phyloP scores from a whole-genome alignment of 2,329 filamentous ascomycete species.

The Thielaviopsis punctulata region DNA sequence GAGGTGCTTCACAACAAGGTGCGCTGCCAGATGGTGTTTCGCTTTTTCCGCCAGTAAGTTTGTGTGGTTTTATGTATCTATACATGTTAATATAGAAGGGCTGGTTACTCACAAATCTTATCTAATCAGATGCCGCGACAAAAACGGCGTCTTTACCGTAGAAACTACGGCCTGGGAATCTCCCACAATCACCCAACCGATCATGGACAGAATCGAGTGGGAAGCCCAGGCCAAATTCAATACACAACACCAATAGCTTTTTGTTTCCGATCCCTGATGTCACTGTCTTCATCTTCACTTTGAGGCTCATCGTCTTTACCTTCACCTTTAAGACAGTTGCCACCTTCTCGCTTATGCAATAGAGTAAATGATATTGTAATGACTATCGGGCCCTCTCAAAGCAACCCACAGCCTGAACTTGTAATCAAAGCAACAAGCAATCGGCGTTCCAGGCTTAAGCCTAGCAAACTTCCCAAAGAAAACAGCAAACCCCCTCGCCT shows the following conservation, averaged over 20 bases:
- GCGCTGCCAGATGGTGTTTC: slow-evolving; percentile 38
- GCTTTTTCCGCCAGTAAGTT: slow-evolving; percentile 42
- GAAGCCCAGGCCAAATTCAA: slow-evolving; percentile 7
- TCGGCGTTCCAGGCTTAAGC: too few relatives aligned
- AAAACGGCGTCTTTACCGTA: slow-evolving; percentile 38
- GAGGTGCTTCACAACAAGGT: slow-evolving; percentile 31
- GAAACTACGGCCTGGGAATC: slow-evolving; percentile 49
- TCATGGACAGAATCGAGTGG: slow-evolving; percentile 9
- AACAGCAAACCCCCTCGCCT: too few relatives aligned
- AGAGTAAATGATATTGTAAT: neutral
- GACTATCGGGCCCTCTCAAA: neutral
- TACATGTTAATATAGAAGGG: neutral
- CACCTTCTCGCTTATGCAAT: neutral
- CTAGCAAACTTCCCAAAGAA: too few relatives aligned
- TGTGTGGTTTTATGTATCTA: neutral
- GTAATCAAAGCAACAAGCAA: neutral
- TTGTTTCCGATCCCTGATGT: neutral
- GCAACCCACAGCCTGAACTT: neutral
- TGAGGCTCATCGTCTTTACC: too few relatives aligned
- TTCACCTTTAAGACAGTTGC: too few relatives aligned
- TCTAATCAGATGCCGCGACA: slow-evolving; percentile 46
- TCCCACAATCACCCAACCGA: slow-evolving; percentile 7
- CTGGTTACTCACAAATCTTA: too few relatives aligned
- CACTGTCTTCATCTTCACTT: neutral
- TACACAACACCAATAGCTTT: neutral